Evolutionary conservation across 768 basidiomycete species (phyloP).

Genomic region (Mycena sanguinolenta): DNA sequence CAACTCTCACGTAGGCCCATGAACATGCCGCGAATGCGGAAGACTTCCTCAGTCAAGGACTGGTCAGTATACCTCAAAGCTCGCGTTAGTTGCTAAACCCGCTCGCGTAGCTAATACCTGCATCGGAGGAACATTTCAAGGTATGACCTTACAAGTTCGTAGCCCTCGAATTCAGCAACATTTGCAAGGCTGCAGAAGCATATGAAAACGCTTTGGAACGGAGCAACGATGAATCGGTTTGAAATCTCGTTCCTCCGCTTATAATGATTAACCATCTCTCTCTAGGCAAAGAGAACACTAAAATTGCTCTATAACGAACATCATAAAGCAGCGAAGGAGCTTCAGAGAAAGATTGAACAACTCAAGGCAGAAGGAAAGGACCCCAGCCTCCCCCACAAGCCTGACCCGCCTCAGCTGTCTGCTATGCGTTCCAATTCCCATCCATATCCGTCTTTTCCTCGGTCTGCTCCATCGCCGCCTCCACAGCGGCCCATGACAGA

Average conservation of each 20-base stretch:
- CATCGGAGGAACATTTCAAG: constrained; percentile 77
- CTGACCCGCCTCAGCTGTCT: constrained; percentile 48
- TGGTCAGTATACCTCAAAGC: constrained; percentile 51
- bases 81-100: constrained; percentile 1
- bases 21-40: constrained; percentile 87
- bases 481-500: constrained; percentile 61
- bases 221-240: constrained; percentile 80
- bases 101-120: constrained; percentile 57
- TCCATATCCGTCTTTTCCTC: constrained; percentile 45
- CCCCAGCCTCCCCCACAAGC: constrained; percentile 78
- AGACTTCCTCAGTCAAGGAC: constrained; percentile 73
- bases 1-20: constrained; percentile 71
- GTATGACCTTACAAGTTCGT: not conserved
- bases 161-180: not conserved
- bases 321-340: constrained; percentile 75
- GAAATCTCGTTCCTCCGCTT: constrained; percentile 32
- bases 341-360: constrained; percentile 79
- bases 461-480: constrained; percentile 62
- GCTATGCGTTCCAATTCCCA: constrained; percentile 46
- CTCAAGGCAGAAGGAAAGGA: constrained; percentile 84
- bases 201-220: constrained; percentile 81
- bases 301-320: constrained; percentile 84
- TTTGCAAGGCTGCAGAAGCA: constrained; percentile 73
- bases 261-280: constrained; percentile 28
- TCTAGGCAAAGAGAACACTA: constrained; percentile 82